These are phyloP conservation scores for Chloranthus sessilifolius DNA, from an alignment of 164 flowering plant species.

Conservation along the genomic window DNA sequence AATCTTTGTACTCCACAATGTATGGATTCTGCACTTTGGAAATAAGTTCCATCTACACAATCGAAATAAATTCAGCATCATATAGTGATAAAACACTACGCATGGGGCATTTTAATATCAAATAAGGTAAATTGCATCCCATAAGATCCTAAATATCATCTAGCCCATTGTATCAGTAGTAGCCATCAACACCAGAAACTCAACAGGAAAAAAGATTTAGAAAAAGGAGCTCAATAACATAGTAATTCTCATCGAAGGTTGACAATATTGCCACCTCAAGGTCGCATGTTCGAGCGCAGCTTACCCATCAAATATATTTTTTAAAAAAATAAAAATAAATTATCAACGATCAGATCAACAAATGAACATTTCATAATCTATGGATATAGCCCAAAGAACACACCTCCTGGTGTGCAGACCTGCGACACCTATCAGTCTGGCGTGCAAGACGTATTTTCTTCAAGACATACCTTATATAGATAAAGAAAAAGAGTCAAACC, in stretches of 20 bases:
- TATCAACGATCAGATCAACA: too few species aligned
- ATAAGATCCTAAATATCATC: not conserved
- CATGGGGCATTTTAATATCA: conserved; percentile 4
- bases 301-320: too few species aligned
- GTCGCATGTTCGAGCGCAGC: too few species aligned
- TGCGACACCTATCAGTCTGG: conserved; percentile 87
- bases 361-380: too few species aligned
- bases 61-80: conserved; percentile 10
- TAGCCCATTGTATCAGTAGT: too few species aligned
- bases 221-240: too few species aligned
- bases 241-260: too few species aligned
- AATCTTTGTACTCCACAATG: conserved; percentile 97
- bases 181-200: too few species aligned
- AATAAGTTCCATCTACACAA: conserved; percentile 95
- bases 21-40: conserved; percentile 79
- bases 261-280: too few species aligned
- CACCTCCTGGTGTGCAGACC: conserved; percentile 99
- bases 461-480: conserved; percentile 68
- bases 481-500: not conserved
- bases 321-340: too few species aligned
- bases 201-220: too few species aligned
- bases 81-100: not conserved
- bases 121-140: not conserved
- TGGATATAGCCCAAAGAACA: too few species aligned
- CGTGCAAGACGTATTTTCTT: conserved; percentile 99